These are phyloP conservation scores for Calocera viscosa DNA, from an alignment of 768 basidiomycete genomes.

Conservation along the genomic window DNA sequence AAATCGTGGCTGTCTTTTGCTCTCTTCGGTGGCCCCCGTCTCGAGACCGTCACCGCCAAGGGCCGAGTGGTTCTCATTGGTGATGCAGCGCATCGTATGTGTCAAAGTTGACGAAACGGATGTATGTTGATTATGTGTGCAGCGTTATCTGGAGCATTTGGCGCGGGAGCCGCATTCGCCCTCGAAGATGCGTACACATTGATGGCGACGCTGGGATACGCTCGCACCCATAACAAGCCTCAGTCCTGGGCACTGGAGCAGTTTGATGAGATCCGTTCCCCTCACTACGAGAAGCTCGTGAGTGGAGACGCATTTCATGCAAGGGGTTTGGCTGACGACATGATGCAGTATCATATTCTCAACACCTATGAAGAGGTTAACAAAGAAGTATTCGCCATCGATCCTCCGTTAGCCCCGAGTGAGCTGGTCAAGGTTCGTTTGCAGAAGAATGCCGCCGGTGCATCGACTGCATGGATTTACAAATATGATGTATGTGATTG, in stretches of 20 bases:
- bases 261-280: neutral
- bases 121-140: neutral
- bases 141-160: neutral
- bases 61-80: neutral
- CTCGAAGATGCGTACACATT: neutral
- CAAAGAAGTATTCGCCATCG: neutral
- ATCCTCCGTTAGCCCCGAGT: neutral
- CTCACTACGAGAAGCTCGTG: constrained; percentile 4
- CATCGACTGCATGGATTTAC: neutral
- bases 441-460: neutral
- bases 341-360: neutral
- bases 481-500: neutral
- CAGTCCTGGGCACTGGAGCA: neutral
- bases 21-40: constrained; percentile 2
- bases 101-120: neutral
- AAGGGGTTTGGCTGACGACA: neutral
- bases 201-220: neutral
- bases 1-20: constrained; percentile 6
- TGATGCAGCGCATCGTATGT: constrained; percentile 2
- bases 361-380: neutral
- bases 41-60: neutral
- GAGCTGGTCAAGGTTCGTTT: neutral
- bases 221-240: neutral
- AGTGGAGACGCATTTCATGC: neutral
- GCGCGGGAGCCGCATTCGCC: neutral